Base-by-base conservation (phyloP, 345 rosid genomes). In the Mercurialis annua region DNA sequence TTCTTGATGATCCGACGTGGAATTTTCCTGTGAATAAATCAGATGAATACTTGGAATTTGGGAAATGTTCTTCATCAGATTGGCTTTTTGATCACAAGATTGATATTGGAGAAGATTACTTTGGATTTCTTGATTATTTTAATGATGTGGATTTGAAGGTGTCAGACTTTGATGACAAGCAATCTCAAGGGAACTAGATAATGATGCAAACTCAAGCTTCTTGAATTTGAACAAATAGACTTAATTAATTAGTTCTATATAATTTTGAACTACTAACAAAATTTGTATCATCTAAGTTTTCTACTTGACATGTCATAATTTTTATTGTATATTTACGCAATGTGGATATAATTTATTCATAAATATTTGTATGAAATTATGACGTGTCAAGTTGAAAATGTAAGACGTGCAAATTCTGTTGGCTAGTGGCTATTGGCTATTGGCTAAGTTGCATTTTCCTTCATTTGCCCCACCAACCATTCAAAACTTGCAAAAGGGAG, bases 1-100 rank as follows among this genome's bases (percentile, higher is more conserved):
- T 85, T 62, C 74, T 73, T 34, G 82, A 76, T 10, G 85, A 78
- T 47, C 57, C 81, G 17, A 62, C 82, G 0, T 84, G 90, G 92
- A 70, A 81, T 47, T 81, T 85, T 48, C 60, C 71, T 2, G 79
- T 60, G 1, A 50, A 33, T 0, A 27, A 58, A n/a, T n/a, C n/a
- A 42, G 70, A 67, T 59, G 72, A 75, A 43, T 67, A 23, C 2
- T 61, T 73, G 47, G 80, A 81, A 64, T 64, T 86, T 38, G 84
- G 82, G 10, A 57, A 74, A 48, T 73, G 74, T 18, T 36, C 65
- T n/a, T 73, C 82, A 7, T 55, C 80, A 2, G 81, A 66, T 31
- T 77, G 90, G 89, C 61, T 81, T 73, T 68, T 76, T 52, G 84
- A 84, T 40, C 73, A 66, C 55, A 67, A 80, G 63, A 51, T 7